Evolutionary conservation across 2,329 filamentous ascomycete genomes (phyloP).

Genomic region (Colletotrichum incanum): DNA sequence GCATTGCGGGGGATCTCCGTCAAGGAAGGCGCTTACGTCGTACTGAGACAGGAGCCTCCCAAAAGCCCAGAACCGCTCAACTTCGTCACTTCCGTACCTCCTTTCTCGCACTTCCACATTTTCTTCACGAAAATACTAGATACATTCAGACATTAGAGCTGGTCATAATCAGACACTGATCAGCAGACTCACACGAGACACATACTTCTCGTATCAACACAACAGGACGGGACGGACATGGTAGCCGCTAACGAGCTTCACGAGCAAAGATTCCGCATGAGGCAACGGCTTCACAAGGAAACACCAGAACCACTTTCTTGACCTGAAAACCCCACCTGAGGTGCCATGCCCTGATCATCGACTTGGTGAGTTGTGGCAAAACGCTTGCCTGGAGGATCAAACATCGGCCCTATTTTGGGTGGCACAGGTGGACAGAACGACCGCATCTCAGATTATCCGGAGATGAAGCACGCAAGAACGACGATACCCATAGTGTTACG

Average conservation of each 20-base stretch:
- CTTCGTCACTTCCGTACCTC: background rate
- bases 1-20: background rate
- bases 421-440: background rate
- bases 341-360: background rate
- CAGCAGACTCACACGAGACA: background rate
- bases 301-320: background rate
- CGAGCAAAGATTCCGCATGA: background rate
- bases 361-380: background rate
- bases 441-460: background rate
- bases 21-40: background rate
- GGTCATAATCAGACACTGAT: background rate
- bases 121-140: background rate
- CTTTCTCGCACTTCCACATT: background rate
- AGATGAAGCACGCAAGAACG: background rate
- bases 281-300: background rate
- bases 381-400: background rate
- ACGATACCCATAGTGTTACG: background rate
- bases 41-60: background rate
- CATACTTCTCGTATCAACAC: background rate
- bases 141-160: background rate
- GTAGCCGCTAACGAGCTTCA: background rate
- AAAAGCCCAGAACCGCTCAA: background rate
- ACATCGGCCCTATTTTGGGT: background rate
- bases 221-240: background rate
- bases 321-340: background rate